Evolutionary conservation across 2,329 filamentous ascomycete genomes (phyloP).

Genomic region (Ambrosiella cleistominuta): DNA sequence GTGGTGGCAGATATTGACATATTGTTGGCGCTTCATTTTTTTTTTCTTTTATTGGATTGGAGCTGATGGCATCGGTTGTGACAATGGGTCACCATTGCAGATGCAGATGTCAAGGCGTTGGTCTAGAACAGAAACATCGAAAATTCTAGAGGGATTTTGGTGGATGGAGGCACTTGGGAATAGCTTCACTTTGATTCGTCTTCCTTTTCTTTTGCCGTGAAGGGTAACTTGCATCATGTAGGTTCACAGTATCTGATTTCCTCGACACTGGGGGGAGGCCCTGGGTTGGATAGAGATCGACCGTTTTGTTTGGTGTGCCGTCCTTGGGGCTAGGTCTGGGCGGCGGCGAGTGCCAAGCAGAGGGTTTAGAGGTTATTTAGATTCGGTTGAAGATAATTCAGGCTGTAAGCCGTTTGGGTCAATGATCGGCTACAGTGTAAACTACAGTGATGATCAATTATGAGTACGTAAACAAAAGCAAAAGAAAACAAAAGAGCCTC

Average conservation of each 20-base stretch:
- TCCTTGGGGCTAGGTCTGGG: too few relatives aligned
- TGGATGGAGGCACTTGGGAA: not conserved
- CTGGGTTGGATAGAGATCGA: too few relatives aligned
- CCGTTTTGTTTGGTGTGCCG: too few relatives aligned
- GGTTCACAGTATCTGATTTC: too few relatives aligned
- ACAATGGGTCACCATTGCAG: not conserved
- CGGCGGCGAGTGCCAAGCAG: too few relatives aligned
- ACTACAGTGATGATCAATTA: not conserved
- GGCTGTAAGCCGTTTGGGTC: too few relatives aligned
- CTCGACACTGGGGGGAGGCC: too few relatives aligned
- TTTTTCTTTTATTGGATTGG: too few relatives aligned
- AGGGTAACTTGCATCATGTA: not conserved
- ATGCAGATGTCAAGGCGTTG: not conserved
- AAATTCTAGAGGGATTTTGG: not conserved
- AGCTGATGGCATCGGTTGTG: not conserved
- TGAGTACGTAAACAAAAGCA: not conserved
- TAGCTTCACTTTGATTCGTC: not conserved
- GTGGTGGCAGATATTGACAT: too few relatives aligned
- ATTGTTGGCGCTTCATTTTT: too few relatives aligned
- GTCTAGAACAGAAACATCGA: not conserved
- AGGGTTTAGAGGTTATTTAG: too few relatives aligned
- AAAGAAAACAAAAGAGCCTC: not conserved
- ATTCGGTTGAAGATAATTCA: too few relatives aligned
- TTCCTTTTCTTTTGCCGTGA: not conserved
- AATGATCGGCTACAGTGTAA: not conserved